phyloP scores from a whole-genome alignment of 768 basidiomycete species.

The Termitomyces sp. region DNA sequence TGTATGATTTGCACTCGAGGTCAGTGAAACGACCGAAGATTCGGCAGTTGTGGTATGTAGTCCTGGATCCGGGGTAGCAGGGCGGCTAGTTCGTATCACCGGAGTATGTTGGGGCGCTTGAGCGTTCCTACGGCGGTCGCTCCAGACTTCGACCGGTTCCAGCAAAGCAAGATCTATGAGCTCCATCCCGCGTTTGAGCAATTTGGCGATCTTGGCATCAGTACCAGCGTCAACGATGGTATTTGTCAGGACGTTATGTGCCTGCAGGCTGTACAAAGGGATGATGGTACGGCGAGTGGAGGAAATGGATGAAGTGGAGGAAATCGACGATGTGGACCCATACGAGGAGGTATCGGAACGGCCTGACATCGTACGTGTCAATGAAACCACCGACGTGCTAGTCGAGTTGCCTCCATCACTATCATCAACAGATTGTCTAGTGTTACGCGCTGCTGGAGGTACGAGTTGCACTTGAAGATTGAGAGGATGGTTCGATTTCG shows the following conservation, averaged over 20 bases:
- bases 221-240: constrained; percentile 86
- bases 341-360: constrained; percentile 47
- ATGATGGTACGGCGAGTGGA: constrained; percentile 73
- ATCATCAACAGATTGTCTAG: constrained; percentile 46
- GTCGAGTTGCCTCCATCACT: constrained; percentile 12
- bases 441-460: constrained; percentile 54
- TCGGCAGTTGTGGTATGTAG: constrained; percentile 12
- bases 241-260: constrained; percentile 86
- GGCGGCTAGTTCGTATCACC: constrained; percentile 22
- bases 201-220: constrained; percentile 80
- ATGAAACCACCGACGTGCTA: constrained; percentile 20
- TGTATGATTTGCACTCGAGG: constrained; percentile 2
- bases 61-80: constrained; percentile 15
- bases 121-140: constrained; percentile 22
- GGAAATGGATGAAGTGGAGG: constrained; percentile 35
- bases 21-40: constrained; percentile 17
- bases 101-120: neutral
- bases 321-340: constrained; percentile 36
- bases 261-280: constrained; percentile 83
- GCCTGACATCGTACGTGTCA: constrained; percentile 53
- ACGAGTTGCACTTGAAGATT: constrained; percentile 16
- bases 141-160: constrained; percentile 79
- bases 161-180: constrained; percentile 74
- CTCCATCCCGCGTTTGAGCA: constrained; percentile 70
- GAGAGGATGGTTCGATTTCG: constrained; percentile 10